A percentile compares a stretch with the other conserved stretches of the same genome.
Evolutionary conservation across 2,329 filamentous ascomycete species (phyloP).

Genomic region (Colletotrichum sp.): DNA sequence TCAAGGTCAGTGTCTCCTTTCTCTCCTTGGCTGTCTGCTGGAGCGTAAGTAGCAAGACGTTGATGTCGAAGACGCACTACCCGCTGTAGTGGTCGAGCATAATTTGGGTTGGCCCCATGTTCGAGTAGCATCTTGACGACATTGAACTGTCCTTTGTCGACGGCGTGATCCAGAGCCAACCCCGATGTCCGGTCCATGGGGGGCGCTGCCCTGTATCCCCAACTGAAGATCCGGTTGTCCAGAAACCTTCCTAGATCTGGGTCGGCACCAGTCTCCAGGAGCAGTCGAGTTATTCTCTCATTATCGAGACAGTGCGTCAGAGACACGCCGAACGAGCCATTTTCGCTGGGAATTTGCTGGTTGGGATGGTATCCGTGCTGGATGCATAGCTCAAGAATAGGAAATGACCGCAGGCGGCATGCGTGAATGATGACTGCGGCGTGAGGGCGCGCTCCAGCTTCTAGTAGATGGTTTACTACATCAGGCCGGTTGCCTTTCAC

Average conservation of each 20-base stretch:
- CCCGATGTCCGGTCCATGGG: not conserved
- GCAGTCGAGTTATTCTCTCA: not conserved
- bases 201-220: not conserved
- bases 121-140: not conserved
- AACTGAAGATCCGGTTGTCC: not conserved
- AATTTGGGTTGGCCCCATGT: not conserved
- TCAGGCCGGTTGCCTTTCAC: not conserved
- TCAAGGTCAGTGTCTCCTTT: not conserved
- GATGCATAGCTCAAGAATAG: not conserved
- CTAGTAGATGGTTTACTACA: not conserved
- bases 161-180: not conserved
- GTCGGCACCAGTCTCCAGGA: not conserved
- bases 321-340: not conserved
- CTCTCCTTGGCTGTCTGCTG: not conserved
- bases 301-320: not conserved
- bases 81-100: not conserved
- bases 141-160: not conserved
- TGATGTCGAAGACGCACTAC: not conserved
- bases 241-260: not conserved
- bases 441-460: not conserved
- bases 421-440: not conserved
- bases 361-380: not conserved
- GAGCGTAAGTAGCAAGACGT: not conserved
- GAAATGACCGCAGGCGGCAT: not conserved
- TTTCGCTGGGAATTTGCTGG: not conserved